Conservation (phyloP, 306 rosid genomes). For the Hylodesmum podocarpum region DNA sequence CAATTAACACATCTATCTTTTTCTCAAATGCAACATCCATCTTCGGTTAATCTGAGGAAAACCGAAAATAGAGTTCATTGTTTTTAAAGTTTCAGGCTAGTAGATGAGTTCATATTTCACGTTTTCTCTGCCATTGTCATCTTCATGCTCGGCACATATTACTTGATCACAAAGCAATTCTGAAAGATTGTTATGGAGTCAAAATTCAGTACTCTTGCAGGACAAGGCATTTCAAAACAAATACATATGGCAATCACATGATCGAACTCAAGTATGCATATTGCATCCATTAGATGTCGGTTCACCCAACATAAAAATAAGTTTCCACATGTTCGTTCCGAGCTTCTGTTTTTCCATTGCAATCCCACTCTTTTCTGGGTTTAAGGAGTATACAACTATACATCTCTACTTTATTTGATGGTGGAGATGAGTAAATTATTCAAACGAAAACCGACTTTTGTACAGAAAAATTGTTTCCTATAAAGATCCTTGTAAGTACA, state of each 20-base stretch:
- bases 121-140: not conserved
- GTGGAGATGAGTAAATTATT: not conserved
- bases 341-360: not conserved
- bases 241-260: not conserved
- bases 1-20: not conserved
- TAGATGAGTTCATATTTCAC: not conserved
- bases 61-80: not conserved
- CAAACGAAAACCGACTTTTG: slow-evolving; percentile 2
- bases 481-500: slow-evolving; percentile 10
- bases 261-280: not conserved
- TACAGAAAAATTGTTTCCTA: slow-evolving; percentile 35
- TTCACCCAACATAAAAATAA: not conserved
- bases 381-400: not conserved
- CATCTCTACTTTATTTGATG: not conserved
- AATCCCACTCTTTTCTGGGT: not conserved
- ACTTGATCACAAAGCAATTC: not conserved
- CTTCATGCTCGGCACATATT: not conserved
- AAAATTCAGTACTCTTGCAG: not conserved
- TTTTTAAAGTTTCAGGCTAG: not conserved
- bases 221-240: not conserved
- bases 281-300: not conserved
- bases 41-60: not conserved
- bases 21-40: not conserved
- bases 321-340: not conserved
- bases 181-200: not conserved